Evolutionary conservation across 2,329 filamentous ascomycete species (phyloP).

Genomic region (Hysterium pulicare): DNA sequence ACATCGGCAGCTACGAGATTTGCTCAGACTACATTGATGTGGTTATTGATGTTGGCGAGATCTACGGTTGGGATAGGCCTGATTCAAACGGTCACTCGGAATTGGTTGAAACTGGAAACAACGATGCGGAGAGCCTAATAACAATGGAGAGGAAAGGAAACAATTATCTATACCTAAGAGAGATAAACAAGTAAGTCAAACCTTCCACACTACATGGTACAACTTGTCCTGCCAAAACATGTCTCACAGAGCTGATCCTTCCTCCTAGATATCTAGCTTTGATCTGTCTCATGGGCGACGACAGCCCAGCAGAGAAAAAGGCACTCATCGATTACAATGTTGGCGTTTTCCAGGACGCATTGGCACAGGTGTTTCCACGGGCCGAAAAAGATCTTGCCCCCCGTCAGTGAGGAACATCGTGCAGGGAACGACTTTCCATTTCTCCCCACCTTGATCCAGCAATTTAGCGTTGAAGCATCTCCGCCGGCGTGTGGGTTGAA

Average conservation of each 20-base stretch:
- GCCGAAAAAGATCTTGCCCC: conserved; percentile 30
- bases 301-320: conserved; percentile 77
- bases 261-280: conserved; percentile 67
- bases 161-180: conserved; percentile 61
- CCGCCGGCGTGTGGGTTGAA: no score
- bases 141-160: conserved; percentile 57
- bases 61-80: conserved; percentile 73
- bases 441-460: background rate
- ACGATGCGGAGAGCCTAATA: conserved; percentile 61
- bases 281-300: conserved; percentile 81
- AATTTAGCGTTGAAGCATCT: no score
- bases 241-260: conserved; percentile 1
- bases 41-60: conserved; percentile 92
- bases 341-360: conserved; percentile 72
- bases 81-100: conserved; percentile 24
- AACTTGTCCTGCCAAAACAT: background rate
- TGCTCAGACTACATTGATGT: conserved; percentile 99
- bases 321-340: conserved; percentile 85
- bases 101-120: conserved; percentile 39
- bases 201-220: background rate
- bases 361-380: conserved; percentile 71
- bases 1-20: conserved; percentile 96
- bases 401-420: no score
- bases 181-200: conserved; percentile 61
- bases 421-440: no score